A percentile compares a stretch with the other conserved stretches of the same genome.
Conservation (phyloP, 495 filamentous ascomycete genomes). For the Parachaetomium inaequale region DNA sequence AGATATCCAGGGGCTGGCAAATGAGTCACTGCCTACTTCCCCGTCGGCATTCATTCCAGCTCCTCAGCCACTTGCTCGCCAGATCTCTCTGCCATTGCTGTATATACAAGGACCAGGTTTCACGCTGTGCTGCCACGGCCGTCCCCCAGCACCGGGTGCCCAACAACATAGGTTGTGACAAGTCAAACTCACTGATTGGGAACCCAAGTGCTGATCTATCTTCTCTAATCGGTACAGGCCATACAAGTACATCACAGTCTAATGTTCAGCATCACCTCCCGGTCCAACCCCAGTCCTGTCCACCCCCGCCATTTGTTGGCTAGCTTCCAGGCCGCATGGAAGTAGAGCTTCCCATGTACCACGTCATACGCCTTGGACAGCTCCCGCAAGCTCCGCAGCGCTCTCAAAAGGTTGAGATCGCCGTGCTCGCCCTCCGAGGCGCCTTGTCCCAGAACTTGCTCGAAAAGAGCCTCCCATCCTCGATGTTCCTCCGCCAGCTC, state of each 20-base stretch:
- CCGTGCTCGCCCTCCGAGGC: conserved; percentile 3
- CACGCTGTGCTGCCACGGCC: background rate
- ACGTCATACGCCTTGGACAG: conserved; percentile 17
- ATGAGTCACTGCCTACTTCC: background rate
- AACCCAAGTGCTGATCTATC: background rate
- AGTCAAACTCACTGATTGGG: background rate
- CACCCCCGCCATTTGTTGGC: conserved; percentile 27
- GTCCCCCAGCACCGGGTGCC: too few relatives aligned
- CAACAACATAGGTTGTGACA: too few relatives aligned
- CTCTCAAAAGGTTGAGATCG: conserved; percentile 23
- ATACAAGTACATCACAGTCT: conserved; percentile 22
- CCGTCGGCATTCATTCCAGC: background rate
- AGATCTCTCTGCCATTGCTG: background rate
- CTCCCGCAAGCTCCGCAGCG: conserved; percentile 30
- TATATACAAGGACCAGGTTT: background rate
- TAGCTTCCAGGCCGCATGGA: conserved; percentile 32
- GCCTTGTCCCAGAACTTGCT: conserved; percentile 7
- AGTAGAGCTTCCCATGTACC: conserved; percentile 18
- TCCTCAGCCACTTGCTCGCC: background rate
- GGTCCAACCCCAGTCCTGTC: conserved; percentile 25
- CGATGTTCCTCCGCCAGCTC: conserved; percentile 7
- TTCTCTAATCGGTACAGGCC: background rate
- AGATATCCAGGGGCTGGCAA: background rate
- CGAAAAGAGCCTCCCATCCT: conserved; percentile 21
- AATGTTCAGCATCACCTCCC: conserved; percentile 31